phyloP scores from a whole-genome alignment of 2,329 filamentous ascomycete species.

The Plenodomus biglobosus region DNA sequence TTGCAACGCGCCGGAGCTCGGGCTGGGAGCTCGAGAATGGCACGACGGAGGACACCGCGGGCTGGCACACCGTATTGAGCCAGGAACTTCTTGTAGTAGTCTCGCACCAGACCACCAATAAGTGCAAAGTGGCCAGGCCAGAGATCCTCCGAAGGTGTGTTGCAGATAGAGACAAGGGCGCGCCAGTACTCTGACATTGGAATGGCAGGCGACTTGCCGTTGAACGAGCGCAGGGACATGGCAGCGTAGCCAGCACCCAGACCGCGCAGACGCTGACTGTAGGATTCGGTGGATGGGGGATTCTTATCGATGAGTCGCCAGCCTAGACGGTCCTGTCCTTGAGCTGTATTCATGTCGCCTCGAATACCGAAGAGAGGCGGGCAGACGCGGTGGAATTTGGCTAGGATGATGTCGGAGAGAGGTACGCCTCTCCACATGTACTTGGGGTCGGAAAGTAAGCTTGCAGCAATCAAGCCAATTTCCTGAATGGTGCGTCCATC shows the following conservation, averaged over 20 bases:
- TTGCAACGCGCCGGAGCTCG: constrained; percentile 29
- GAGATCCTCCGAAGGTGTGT: constrained; percentile 62
- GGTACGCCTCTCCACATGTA: constrained; percentile 68
- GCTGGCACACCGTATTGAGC: constrained; percentile 78
- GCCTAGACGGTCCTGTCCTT: constrained; percentile 37
- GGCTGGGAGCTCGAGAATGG: constrained; percentile 71
- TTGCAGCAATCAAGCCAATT: constrained; percentile 73
- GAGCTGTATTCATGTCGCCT: constrained; percentile 69
- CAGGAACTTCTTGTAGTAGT: constrained; percentile 74
- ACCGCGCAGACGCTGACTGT: constrained; percentile 80
- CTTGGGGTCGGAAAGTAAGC: constrained; percentile 69
- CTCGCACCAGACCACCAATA: constrained; percentile 57
- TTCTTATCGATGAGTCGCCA: constrained; percentile 18
- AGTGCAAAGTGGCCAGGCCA: constrained; percentile 53
- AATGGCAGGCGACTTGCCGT: constrained; percentile 68
- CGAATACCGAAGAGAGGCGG: constrained; percentile 84
- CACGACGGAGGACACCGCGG: constrained; percentile 68
- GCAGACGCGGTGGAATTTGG: constrained; percentile 79
- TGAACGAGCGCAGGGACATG: constrained; percentile 71
- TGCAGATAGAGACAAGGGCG: constrained; percentile 72
- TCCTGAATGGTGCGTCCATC: constrained; percentile 63
- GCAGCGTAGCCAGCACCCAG: constrained; percentile 82
- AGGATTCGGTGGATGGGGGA: constrained; percentile 59
- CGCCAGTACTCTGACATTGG: constrained; percentile 82
- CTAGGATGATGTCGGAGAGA: constrained; percentile 80